phyloP scores from a whole-genome alignment of 2,329 filamentous ascomycete genomes.

The Aspergillus tamarii region DNA sequence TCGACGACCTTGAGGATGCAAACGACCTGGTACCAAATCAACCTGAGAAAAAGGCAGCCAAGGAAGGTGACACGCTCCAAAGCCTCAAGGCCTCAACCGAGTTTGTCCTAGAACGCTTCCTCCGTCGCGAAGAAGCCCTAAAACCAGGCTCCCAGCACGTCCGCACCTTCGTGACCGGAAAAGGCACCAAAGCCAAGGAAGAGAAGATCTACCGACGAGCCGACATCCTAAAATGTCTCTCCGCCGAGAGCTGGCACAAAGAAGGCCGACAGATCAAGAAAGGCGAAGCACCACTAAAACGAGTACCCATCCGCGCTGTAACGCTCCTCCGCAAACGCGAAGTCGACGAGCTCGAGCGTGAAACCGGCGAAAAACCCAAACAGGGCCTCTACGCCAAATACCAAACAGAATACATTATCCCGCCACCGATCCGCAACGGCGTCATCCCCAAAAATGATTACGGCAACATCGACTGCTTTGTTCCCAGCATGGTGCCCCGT shows the following conservation, averaged over 20 bases:
- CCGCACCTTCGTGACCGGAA: constrained; percentile 74
- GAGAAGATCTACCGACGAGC: constrained; percentile 80
- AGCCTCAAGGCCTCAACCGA: constrained; percentile 86
- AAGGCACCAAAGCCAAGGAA: constrained; percentile 71
- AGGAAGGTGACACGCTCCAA: constrained; percentile 80
- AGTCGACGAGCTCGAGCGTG: constrained; percentile 79
- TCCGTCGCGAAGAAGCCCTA: constrained; percentile 90
- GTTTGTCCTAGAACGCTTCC: constrained; percentile 80
- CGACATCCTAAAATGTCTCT: constrained; percentile 84
- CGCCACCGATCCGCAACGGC: constrained; percentile 79
- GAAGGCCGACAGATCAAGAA: constrained; percentile 77
- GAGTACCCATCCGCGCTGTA: constrained; percentile 86
- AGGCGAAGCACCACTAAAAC: constrained; percentile 77
- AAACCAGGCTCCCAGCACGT: constrained; percentile 68
- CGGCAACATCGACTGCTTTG: constrained; percentile 96
- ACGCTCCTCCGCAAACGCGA: constrained; percentile 86
- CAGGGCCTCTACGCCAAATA: constrained; percentile 82
- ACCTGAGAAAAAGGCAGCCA: constrained; percentile 71
- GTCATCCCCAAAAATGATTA: constrained; percentile 92
- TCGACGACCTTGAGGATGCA: constrained; percentile 78
- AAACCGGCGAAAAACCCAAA: constrained; percentile 78
- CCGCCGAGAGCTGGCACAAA: constrained; percentile 96
- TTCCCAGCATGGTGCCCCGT: constrained; percentile 84
- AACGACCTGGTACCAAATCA: constrained; percentile 75
- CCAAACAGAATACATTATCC: constrained; percentile 96